Conservation (phyloP, 768 basidiomycete species). For the Collybia mongolica region DNA sequence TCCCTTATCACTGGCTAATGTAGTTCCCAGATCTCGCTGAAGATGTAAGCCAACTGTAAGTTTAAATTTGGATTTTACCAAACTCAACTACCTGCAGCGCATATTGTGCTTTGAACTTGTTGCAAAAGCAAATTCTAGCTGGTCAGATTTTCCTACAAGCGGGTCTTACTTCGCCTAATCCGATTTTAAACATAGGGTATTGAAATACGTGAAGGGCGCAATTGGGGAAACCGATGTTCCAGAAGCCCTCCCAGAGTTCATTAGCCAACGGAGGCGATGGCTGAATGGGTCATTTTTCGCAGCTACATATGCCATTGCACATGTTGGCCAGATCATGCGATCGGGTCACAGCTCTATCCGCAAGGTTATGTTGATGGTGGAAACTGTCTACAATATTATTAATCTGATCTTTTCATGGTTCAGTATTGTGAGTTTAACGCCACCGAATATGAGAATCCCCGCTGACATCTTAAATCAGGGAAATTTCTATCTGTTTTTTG, state of each 20-base stretch:
- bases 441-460: not conserved
- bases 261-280: constrained; percentile 87
- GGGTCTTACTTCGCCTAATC: constrained; percentile 6
- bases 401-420: constrained; percentile 95
- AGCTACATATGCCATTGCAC: constrained; percentile 89
- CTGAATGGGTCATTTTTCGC: constrained; percentile 95
- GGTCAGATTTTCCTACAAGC: constrained; percentile 39
- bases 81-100: constrained; percentile 44
- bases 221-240: constrained; percentile 94
- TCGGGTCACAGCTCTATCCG: constrained; percentile 81
- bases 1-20: constrained; percentile 7
- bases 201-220: constrained; percentile 94
- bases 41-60: constrained; percentile 55
- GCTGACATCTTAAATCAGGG: constrained; percentile 44
- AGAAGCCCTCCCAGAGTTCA: constrained; percentile 90
- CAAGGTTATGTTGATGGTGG: constrained; percentile 71
- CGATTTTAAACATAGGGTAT: constrained; percentile 61
- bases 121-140: constrained; percentile 74
- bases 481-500: constrained; percentile 96
- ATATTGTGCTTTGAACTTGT: constrained; percentile 82
- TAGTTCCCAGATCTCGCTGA: constrained; percentile 72
- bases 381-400: constrained; percentile 85
- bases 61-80: not conserved
- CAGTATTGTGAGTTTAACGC: constrained; percentile 57
- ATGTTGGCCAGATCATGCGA: constrained; percentile 74